Conservation (phyloP, 176 grass and related monocot species). For the Pharus latifolius region DNA sequence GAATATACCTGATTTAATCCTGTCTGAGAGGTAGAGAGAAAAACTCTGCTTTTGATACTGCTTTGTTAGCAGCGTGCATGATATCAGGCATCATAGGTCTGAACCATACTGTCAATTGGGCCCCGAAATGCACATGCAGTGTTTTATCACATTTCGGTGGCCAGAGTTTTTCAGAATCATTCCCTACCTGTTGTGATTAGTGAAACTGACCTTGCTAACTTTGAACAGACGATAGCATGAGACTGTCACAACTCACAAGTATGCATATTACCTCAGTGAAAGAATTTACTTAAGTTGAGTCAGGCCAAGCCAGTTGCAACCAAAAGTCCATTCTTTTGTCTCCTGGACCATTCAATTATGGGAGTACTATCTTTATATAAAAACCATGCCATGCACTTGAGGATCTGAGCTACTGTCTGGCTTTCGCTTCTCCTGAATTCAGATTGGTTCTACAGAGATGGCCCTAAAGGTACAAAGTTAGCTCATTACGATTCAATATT, state of each 20-base stretch:
- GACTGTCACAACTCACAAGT: neutral
- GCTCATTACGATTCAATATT: slow-evolving; percentile 6
- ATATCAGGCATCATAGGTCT: neutral
- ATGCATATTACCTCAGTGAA: slow-evolving; percentile 34
- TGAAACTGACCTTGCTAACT: slow-evolving; percentile 9
- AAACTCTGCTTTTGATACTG: too few species aligned
- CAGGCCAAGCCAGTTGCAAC: slow-evolving; percentile 47
- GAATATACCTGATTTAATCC: neutral
- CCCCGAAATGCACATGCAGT: slow-evolving; percentile 34
- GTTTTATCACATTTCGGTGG: slow-evolving; percentile 10
- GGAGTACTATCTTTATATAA: slow-evolving; percentile 43
- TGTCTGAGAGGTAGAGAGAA: neutral
- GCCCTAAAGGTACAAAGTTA: slow-evolving; percentile 55
- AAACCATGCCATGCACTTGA: slow-evolving; percentile 27
- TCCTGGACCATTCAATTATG: slow-evolving; percentile 64
- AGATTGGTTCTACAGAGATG: slow-evolving; percentile 47
- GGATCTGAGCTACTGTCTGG: slow-evolving; percentile 31
- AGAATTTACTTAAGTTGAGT: slow-evolving; percentile 52
- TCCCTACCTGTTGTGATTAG: slow-evolving; percentile 15
- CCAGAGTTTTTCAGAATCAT: slow-evolving; percentile 19
- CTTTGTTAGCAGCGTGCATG: slow-evolving; percentile 13
- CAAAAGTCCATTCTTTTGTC: slow-evolving; percentile 59
- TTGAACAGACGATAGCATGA: slow-evolving; percentile 14
- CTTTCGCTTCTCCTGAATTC: slow-evolving; percentile 28
- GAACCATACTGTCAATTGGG: slow-evolving; percentile 22